Percentiles rank a stretch among this genome's conserved stretches.
Conservation (phyloP, 2,329 filamentous ascomycete species). For the Alternaria sp. region DNA sequence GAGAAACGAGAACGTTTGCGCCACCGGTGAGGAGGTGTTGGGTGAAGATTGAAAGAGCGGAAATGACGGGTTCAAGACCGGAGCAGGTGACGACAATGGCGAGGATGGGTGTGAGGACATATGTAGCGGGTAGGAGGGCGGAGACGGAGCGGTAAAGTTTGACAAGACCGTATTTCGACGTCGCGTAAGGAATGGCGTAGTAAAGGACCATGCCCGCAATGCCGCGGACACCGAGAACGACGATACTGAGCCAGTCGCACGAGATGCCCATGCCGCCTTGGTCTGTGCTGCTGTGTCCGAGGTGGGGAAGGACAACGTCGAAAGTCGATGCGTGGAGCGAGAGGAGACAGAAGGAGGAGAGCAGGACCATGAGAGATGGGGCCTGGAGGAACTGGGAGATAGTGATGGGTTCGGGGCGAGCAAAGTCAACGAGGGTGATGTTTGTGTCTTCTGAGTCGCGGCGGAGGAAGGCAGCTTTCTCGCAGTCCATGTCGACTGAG, state of each 20-base stretch:
- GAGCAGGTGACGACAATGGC: conserved; percentile 49
- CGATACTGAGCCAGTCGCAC: conserved; percentile 55
- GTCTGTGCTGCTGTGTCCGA: conserved; percentile 56
- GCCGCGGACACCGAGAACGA: conserved; percentile 54
- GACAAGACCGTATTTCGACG: conserved; percentile 53
- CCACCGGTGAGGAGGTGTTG: conserved; percentile 56
- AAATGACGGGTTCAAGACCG: conserved; percentile 49
- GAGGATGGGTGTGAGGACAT: conserved; percentile 52
- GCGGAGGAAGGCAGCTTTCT: conserved; percentile 59
- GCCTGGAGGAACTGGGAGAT: conserved; percentile 57
- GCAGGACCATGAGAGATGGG: conserved; percentile 56
- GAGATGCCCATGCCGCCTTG: conserved; percentile 58
- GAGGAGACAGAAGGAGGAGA: conserved; percentile 62
- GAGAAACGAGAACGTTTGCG: conserved; percentile 54
- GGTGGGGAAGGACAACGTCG: conserved; percentile 58
- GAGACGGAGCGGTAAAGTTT: conserved; percentile 55
- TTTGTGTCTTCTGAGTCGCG: conserved; percentile 49
- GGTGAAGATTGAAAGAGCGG: conserved; percentile 52
- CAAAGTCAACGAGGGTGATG: conserved; percentile 46
- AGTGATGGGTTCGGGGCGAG: conserved; percentile 54
- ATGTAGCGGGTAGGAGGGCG: conserved; percentile 52
- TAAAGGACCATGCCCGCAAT: conserved; percentile 53
- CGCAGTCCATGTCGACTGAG: conserved; percentile 50
- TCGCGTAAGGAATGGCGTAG: conserved; percentile 47
- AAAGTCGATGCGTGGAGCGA: conserved; percentile 66